Percentiles rank a stretch among this genome's conserved stretches.
Conservation (phyloP, 495 filamentous ascomycete species). For the Aspergillus steynii region DNA sequence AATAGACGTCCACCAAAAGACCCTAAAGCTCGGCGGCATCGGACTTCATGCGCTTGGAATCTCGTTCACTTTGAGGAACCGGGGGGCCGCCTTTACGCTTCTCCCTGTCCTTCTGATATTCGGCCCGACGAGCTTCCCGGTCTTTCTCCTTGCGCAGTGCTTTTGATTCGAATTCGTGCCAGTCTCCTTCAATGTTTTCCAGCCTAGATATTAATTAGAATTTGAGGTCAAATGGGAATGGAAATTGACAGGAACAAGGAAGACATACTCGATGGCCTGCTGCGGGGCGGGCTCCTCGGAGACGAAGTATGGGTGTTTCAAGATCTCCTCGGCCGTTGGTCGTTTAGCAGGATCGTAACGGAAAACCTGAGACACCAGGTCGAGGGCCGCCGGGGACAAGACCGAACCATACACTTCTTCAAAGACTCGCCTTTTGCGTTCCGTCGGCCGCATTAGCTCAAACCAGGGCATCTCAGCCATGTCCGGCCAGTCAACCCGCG, state of each 20-base stretch:
- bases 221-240: background rate
- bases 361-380: slow-evolving; percentile 80
- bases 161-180: slow-evolving; percentile 99
- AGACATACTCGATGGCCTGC: slow-evolving; percentile 79
- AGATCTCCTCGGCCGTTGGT: slow-evolving; percentile 80
- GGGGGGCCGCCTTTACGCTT: slow-evolving; percentile 43
- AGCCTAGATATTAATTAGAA: slow-evolving; percentile 53
- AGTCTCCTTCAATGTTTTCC: slow-evolving; percentile 84
- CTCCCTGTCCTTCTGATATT: slow-evolving; percentile 55
- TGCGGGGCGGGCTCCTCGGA: slow-evolving; percentile 76
- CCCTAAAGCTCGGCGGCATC: slow-evolving; percentile 17
- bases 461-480: slow-evolving; percentile 95
- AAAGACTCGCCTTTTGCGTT: slow-evolving; percentile 75
- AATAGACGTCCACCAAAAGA: background rate
- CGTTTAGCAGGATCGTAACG: slow-evolving; percentile 82
- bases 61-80: slow-evolving; percentile 36
- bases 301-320: slow-evolving; percentile 87
- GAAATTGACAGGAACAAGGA: slow-evolving; percentile 13
- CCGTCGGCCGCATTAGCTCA: slow-evolving; percentile 77
- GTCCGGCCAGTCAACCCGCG: slow-evolving; percentile 78
- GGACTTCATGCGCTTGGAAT: slow-evolving; percentile 37
- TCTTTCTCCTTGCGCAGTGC: slow-evolving; percentile 89
- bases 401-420: slow-evolving; percentile 75
- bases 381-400: slow-evolving; percentile 75
- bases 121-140: slow-evolving; percentile 67